These are phyloP conservation scores for Chlorella sp. DNA, from an alignment of 139 green algal genomes.

Conservation along the genomic window DNA sequence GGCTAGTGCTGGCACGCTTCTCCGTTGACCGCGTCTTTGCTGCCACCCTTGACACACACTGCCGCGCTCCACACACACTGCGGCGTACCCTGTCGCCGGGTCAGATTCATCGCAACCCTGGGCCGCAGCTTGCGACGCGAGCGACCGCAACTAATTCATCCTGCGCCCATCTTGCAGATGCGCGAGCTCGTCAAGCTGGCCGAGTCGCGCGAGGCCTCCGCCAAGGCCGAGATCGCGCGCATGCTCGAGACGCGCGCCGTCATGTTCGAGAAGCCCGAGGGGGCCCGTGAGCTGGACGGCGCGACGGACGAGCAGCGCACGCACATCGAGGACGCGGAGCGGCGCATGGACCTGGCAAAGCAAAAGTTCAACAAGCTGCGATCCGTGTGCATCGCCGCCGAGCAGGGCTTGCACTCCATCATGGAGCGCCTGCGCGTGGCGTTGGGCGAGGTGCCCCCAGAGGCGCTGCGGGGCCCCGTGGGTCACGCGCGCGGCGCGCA, in stretches of 20 bases:
- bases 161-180: conserved; percentile 62
- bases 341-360: conserved; percentile 34
- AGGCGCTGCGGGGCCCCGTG: no score
- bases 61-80: no score
- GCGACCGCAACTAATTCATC: no score
- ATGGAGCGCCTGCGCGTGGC: conserved; percentile 46
- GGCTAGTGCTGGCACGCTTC: no score
- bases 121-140: no score
- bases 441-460: conserved; percentile 22
- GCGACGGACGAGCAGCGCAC: conserved; percentile 18
- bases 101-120: no score
- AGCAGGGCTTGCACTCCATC: conserved; percentile 54
- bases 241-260: conserved; percentile 34
- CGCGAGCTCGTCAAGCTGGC: conserved; percentile 67
- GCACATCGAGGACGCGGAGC: conserved; percentile 37
- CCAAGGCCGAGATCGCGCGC: conserved; percentile 54
- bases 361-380: conserved; percentile 60
- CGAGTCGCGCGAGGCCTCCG: conserved; percentile 53
- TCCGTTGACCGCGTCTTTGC: no score
- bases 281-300: conserved; percentile 10
- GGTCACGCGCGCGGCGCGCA: no score
- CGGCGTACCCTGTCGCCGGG: no score
- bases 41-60: no score
- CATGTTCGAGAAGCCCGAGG: conserved; percentile 45
- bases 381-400: conserved; percentile 55